Evolutionary conservation across 1,139 yeast species (phyloP).

Genomic region (Geotrichum restrictum): DNA sequence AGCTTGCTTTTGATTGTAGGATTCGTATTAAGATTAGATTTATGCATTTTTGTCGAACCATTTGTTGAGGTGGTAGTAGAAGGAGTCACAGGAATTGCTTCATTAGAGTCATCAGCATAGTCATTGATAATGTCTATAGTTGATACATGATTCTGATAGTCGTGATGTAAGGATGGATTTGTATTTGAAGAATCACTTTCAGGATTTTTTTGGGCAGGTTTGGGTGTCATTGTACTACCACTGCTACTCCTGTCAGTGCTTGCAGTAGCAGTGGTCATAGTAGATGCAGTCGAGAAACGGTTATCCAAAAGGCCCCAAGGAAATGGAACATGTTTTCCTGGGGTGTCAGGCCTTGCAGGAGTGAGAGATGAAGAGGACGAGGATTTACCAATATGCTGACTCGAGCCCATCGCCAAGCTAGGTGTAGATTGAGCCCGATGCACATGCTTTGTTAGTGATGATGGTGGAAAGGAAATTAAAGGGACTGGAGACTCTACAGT

Average conservation of each 20-base stretch:
- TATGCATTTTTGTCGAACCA: background rate
- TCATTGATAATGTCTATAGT: slow-evolving; percentile 2
- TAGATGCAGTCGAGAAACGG: slow-evolving; percentile 12
- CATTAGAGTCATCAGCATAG: background rate
- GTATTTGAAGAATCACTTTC: background rate
- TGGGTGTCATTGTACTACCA: slow-evolving; percentile 6
- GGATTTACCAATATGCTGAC: background rate
- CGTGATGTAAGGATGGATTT: background rate
- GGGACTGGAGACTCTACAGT: no score
- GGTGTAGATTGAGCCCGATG: slow-evolving; percentile 13
- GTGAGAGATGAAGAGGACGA: background rate
- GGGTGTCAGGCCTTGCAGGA: background rate
- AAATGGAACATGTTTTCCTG: background rate
- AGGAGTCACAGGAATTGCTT: background rate
- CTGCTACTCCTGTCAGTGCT: slow-evolving; percentile 13
- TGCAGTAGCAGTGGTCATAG: slow-evolving; percentile 5
- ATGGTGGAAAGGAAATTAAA: background rate
- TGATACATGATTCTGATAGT: background rate
- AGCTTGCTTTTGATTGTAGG: background rate
- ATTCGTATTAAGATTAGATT: background rate
- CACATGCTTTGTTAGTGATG: slow-evolving; percentile 1
- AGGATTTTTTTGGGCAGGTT: background rate
- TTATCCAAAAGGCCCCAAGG: slow-evolving; percentile 4
- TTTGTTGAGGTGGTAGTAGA: background rate
- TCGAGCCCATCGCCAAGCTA: background rate